A percentile compares a stretch with the other conserved stretches of the same genome.
Conservation (phyloP, 179 eudicot genomes). For the Actinidia arguta region DNA sequence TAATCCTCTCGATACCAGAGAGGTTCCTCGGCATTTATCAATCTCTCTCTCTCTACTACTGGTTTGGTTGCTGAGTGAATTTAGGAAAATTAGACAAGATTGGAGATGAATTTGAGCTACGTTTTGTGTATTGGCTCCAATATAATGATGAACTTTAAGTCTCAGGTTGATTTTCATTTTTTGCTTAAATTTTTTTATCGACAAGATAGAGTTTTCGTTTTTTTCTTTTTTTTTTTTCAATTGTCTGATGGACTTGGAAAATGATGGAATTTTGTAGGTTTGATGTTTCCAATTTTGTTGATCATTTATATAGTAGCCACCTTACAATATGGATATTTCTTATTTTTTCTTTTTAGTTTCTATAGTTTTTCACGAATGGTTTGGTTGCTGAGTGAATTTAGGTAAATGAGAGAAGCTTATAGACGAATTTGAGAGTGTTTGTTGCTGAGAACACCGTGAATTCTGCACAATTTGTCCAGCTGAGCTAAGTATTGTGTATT, state of each 20-base stretch:
- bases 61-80: not conserved
- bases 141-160: not conserved
- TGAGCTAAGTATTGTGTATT: not conserved
- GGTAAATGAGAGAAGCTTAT: too few species aligned
- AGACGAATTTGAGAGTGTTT: not conserved
- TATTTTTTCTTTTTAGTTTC: too few species aligned
- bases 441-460: not conserved
- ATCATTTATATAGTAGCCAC: too few species aligned
- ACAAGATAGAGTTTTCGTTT: too few species aligned
- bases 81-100: not conserved
- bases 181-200: too few species aligned
- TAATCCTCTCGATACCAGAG: slow-evolving; percentile 91
- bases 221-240: too few species aligned
- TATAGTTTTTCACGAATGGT: too few species aligned
- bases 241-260: not conserved
- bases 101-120: too few species aligned
- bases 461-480: not conserved
- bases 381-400: too few species aligned
- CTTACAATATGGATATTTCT: too few species aligned
- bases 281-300: too few species aligned
- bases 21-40: slow-evolving; percentile 14
- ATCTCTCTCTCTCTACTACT: not conserved
- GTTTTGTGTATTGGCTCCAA: not conserved
- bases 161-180: too few species aligned
- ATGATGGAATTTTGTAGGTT: not conserved